Conservation (phyloP, 805 yeast genomes). For the Cyberlindnera samutprakarnensis region DNA sequence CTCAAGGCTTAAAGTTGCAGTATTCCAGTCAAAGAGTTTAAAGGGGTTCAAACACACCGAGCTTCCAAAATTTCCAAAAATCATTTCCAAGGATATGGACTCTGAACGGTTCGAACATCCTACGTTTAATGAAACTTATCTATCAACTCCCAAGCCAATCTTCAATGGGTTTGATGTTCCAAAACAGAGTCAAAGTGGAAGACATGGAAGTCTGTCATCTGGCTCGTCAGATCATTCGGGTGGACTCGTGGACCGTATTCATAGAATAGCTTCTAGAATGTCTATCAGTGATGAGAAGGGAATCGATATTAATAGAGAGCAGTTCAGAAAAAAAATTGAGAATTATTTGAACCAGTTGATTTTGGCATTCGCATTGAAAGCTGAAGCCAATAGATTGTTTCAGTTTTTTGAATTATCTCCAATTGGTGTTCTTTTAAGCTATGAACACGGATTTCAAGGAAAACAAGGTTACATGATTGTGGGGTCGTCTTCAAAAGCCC, state of each 20-base stretch:
- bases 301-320: constrained; percentile 3
- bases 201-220: constrained; percentile 1
- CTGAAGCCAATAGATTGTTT: constrained; percentile 77
- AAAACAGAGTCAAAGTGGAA: too few relatives aligned
- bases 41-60: constrained; percentile 22
- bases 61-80: constrained; percentile 32
- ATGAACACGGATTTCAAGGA: constrained; percentile 76
- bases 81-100: constrained; percentile 2
- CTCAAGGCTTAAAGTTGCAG: constrained; percentile 50
- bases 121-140: constrained; percentile 19
- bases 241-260: constrained; percentile 10
- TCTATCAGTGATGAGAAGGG: constrained; percentile 2
- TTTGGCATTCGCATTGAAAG: constrained; percentile 52
- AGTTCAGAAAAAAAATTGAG: constrained; percentile 41
- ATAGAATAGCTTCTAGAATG: constrained; percentile 13
- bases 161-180: neutral
- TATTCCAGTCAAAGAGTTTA: constrained; percentile 29
- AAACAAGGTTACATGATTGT: constrained; percentile 84
- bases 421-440: constrained; percentile 71
- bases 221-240: constrained; percentile 2
- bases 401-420: constrained; percentile 90
- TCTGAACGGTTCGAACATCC: constrained; percentile 1
- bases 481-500: constrained; percentile 75
- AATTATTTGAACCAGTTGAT: constrained; percentile 60
- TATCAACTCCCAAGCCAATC: constrained; percentile 11